Conservation (phyloP, 345 rosid species). For the Populus pruinosa region DNA sequence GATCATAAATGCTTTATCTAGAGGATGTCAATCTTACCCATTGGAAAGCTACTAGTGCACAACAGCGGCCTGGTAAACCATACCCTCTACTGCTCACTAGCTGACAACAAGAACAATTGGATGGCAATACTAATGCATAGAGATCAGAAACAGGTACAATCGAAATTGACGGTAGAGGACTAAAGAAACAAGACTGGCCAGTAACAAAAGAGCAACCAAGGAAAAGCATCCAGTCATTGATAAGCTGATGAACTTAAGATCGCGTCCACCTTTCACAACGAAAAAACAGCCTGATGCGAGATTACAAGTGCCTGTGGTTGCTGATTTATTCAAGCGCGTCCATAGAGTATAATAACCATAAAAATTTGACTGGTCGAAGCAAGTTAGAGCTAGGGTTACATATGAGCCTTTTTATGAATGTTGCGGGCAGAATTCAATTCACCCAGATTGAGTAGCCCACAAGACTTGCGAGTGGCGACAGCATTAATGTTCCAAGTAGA, state of each 20-base stretch:
- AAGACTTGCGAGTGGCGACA: background rate
- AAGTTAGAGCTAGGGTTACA: background rate
- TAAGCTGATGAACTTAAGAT: constrained; percentile 66
- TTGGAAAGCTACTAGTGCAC: constrained; percentile 55
- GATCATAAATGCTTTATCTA: background rate
- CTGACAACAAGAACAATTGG: constrained; percentile 24
- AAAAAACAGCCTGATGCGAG: background rate
- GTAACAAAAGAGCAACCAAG: constrained; percentile 44
- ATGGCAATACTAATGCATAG: background rate
- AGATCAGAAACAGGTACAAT: background rate
- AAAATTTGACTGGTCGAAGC: background rate
- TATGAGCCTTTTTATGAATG: background rate
- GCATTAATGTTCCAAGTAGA: too few species aligned
- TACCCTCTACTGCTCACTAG: constrained; percentile 50
- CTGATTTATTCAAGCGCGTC: background rate
- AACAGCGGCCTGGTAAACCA: constrained; percentile 73
- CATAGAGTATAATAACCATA: background rate
- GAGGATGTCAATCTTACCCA: constrained; percentile 43
- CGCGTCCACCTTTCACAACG: constrained; percentile 65
- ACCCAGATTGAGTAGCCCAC: background rate
- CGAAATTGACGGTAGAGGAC: background rate
- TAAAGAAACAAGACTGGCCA: constrained; percentile 33
- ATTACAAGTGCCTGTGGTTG: background rate
- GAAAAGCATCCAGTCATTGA: constrained; percentile 68
- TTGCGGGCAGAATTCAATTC: background rate